Evolutionary conservation across 1,139 yeast species (phyloP), one percentile per base, ranked within the genome.

Genomic region (Hyphopichia fennica): DNA sequence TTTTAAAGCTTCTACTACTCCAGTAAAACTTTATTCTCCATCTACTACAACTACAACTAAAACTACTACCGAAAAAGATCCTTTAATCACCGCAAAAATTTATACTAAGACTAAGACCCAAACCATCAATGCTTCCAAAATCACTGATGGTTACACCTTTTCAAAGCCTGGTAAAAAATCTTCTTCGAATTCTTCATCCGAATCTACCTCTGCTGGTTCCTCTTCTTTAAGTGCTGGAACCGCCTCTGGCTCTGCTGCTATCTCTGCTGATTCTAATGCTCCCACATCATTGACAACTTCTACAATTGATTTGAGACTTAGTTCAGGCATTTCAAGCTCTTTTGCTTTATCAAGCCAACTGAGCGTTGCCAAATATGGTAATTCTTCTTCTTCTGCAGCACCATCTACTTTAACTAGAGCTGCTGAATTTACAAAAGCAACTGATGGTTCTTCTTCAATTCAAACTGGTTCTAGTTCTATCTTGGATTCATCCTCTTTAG

Each of bases 1-100:
- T 25, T 65, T 49, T 45, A 48, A 47, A 38, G 66, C 66, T 20
- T 53, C 67, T 3, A 45, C 57, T 4, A 50, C 50, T 1, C 65
- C 62, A 9, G 39, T 48, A n/a, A 49, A 57, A n/a, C 45, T 54
- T 4, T 60, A 34, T 41, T 46, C 45, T 13, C 55, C 59, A 6
- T 31, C 52, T 2, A 50, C 64, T 32, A 37, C 57, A 4, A 39
- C 43, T 10, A 54, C 50, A 39, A 44, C 60, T 14, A 42, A 60
- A 29, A 47, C 61, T 3, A 46, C 50, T n/a, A 56, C 67, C 1
- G 48, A 48, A 25, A 42, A 51, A 23, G 53, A 67, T 41, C 74
- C 74, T 6, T 57, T 66, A 38, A 48, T 53, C 11, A 57, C 69
- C 6, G 52, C 57, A 10, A 40, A 60, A 6, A 60, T 56, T 2